Evolutionary conservation across 2,329 filamentous ascomycete species (phyloP), one percentile per base, ranked within the genome.

Genomic region (Sporothrix humicola): DNA sequence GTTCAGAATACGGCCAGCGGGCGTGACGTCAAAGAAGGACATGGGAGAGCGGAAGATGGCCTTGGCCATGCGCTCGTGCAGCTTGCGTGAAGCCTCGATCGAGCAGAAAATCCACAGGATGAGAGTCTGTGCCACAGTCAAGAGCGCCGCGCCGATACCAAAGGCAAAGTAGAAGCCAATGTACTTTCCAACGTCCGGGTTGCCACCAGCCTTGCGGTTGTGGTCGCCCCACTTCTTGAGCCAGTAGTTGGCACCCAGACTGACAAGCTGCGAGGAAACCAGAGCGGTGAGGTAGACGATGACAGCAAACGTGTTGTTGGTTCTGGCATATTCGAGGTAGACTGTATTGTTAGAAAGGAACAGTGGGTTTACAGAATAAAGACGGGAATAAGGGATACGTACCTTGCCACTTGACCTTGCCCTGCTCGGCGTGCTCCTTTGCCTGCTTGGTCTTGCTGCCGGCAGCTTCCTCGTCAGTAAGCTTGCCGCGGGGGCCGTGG

Each of bases 91-190:
- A 69, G 96, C 96, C 90, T 99, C 96, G 76, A 99, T 99, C 4
- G 96, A 98, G 84, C 97, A 99, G 84, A 99, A 98, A 77, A 99
- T 98, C 96, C 96, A 99, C 42, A 99, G 86, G 76, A 99, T 94
- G 77, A 99, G 85, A 6, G 95, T 98, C 83, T 98, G 96, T 44
- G 97, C 80, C 58, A 98, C 94, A 2, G 97, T 95, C 76, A 99
- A 86, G 59, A 89, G 87, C 56, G 96, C 92, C 37, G 93, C 91
- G 46, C 95, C 95, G 70, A 99, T 88, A 66, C 96, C 97, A 82
- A 99, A 93, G 17, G 92, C 94, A 82, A 99, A 96, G 84, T 99
- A 99, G 76, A 99, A 90, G 73, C 95, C 94, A 79, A 99, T 93
- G 80, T 94, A 99, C 82, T 93, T 97, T 78, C 92, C 95, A 74